Base-by-base conservation (phyloP, 1,139 yeast genomes). In the Geotrichum europaeum region DNA sequence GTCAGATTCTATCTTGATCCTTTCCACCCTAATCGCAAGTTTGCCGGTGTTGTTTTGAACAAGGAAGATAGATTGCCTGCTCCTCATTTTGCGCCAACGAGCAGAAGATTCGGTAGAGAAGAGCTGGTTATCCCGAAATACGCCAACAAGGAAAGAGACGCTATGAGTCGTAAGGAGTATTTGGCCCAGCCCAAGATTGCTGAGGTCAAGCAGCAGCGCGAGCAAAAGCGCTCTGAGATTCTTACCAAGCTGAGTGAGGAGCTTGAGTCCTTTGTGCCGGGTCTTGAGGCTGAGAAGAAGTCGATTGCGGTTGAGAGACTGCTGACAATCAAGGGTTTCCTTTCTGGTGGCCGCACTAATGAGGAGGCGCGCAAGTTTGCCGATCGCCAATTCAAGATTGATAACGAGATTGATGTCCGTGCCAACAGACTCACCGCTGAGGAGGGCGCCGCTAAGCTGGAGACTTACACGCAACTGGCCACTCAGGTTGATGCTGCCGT, bases 1-100 rank as follows among this genome's bases (percentile, higher is more conserved):
- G 97, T 94, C 56, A 83, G 96, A 66, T 94, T 84, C 76, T 94
- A 94, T 74, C 78, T 85, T 65, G 97, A 94, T 76, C 99, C 99
- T n/a, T 92, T 92, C 80, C 99, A 94, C 71, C 97, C 98, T 52
- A 83, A 85, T 71, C 84, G 98, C 73, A 87, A 87, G 72, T 89
- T 89, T 70, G 90, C 91, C 61, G 99, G 99, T 51, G 85, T 94
- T 58, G 92, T 96, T 1, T 79, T 94, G 63, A 78, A 78, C 55
- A 80, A 81, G 65, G 87, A 85, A 4, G 76, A 83, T 53, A 76
- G 79, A 62, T 80, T 94, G 55, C 99, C 99, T 47, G 84, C 90
- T 12, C 89, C 95, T 10, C 98, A 94, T 73, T 92, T 92, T 73
- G 86, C 81, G 32, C 97, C 98, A 56, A 81, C 94, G 57, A 79